Conservation (phyloP, 2,329 filamentous ascomycete species). For the Trichoderma simmonsii region DNA sequence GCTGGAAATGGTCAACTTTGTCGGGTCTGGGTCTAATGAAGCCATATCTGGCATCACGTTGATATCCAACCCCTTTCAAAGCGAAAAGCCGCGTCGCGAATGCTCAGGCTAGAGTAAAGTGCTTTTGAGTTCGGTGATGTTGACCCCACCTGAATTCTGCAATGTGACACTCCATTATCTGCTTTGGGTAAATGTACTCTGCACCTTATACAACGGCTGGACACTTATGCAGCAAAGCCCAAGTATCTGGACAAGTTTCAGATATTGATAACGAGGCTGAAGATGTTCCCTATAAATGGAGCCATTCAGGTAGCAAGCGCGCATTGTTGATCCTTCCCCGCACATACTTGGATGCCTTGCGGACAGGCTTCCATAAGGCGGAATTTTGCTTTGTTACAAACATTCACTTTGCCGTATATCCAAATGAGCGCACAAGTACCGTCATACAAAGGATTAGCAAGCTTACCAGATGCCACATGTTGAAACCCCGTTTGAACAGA, state of each 20-base stretch:
- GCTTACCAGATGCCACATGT: background rate
- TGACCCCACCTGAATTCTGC: background rate
- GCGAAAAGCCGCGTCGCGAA: background rate
- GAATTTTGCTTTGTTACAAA: background rate
- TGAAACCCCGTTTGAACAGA: background rate
- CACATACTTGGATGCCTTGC: background rate
- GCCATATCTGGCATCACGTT: background rate
- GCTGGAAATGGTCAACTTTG: background rate
- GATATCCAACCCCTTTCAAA: fast-evolving
- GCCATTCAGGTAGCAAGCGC: too few species aligned
- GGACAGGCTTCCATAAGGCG: too few species aligned
- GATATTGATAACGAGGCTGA: background rate
- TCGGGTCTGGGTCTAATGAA: background rate
- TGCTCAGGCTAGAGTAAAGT: background rate
- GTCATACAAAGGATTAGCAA: background rate
- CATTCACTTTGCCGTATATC: background rate
- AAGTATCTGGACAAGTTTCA: background rate
- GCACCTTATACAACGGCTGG: background rate
- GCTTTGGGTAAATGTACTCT: background rate
- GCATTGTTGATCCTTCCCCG: background rate
- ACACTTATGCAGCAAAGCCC: background rate
- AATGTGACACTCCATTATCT: background rate
- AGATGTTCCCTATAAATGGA: background rate
- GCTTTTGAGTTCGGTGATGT: background rate
- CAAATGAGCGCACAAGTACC: background rate